Base-by-base conservation (phyloP, 1,284 basidiomycete species). In the Phaffia rhodozyma region DNA sequence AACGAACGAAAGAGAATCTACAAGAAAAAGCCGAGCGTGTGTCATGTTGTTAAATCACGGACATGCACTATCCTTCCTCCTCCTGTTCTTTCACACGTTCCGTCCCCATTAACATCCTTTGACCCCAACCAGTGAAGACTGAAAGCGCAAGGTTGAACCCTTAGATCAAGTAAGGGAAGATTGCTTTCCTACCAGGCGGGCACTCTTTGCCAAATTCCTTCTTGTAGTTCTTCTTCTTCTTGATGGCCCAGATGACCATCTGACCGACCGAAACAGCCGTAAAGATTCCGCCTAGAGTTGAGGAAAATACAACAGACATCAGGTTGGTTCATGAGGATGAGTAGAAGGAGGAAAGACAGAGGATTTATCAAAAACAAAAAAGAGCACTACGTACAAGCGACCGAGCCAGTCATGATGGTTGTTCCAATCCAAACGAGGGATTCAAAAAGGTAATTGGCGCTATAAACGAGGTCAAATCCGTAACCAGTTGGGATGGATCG, bases 371-470 rank as follows among this genome's bases (percentile, higher is more conserved):
- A 55, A 1, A 30, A 25, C 62, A 53, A 34, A 43, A 29, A 61
- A 58, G 51, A 65, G 53, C 9, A 34, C 5, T 30, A 75, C 85
- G 67, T 73, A 92, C 91, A 83, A 57, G 83, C 84, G 70, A 83
- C 78, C 70, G 86, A 88, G 60, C 84, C 82, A 3, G 91, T 93
- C 82, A 98, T 84, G 48, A 81, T 79, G 30, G 83, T 82, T 61
- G 97, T 80, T 27, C 82, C 79, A 16, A 81, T 71, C 88, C 94
- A 96, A 0, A 80, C 85, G 49, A 96, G 68, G 34, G 80, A 80
- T 77, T 98, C 96, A 73, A 94, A 97, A 73, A 91, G 86, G 78
- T 99, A 98, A 76, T 98, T 97, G 38, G 96, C 91, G 78, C 84
- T 90, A 6, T 89, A 87, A 50, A 96, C 84, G 50, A 84, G 77